Evolutionary conservation across 83 land plant species (phyloP).

Genomic region (Isoetes engelmannii): DNA sequence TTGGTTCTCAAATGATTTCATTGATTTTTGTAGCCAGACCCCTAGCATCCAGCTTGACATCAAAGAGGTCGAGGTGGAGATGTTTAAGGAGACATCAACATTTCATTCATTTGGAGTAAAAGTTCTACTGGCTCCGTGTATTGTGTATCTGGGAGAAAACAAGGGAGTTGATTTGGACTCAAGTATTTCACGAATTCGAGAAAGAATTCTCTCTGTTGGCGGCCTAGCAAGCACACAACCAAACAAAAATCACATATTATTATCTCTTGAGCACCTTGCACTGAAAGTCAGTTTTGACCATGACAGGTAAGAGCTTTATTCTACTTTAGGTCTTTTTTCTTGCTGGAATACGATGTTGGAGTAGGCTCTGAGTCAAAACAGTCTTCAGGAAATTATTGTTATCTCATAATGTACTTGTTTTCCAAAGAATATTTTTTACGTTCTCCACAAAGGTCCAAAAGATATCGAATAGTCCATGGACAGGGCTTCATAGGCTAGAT

Average conservation of each 20-base stretch:
- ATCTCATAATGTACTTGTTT: background rate
- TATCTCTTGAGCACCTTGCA: conserved; percentile 64
- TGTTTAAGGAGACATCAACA: conserved; percentile 57
- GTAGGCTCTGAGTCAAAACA: background rate
- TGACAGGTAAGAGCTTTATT: conserved; percentile 48
- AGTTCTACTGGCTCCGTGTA: conserved; percentile 48
- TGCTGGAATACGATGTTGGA: background rate
- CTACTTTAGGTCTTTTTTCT: background rate
- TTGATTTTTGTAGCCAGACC: no score
- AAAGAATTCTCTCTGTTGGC: conserved; percentile 13
- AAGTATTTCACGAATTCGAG: conserved; percentile 4
- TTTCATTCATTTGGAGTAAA: conserved; percentile 42
- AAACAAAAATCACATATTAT: conserved; percentile 29
- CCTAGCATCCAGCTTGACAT: conserved; percentile 20
- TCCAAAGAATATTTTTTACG: no score
- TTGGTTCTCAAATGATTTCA: no score
- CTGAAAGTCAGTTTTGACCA: conserved; percentile 60
- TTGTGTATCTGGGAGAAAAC: conserved; percentile 46
- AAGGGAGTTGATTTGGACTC: conserved; percentile 30
- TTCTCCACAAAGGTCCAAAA: background rate
- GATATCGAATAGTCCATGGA: no score
- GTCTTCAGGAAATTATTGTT: background rate
- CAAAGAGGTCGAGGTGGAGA: conserved; percentile 65
- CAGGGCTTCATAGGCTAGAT: no score
- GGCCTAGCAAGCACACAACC: conserved; percentile 18